Evolutionary conservation across 345 rosid genomes (phyloP), one percentile per base, ranked within the genome.

Genomic region (Populus pruinosa): DNA sequence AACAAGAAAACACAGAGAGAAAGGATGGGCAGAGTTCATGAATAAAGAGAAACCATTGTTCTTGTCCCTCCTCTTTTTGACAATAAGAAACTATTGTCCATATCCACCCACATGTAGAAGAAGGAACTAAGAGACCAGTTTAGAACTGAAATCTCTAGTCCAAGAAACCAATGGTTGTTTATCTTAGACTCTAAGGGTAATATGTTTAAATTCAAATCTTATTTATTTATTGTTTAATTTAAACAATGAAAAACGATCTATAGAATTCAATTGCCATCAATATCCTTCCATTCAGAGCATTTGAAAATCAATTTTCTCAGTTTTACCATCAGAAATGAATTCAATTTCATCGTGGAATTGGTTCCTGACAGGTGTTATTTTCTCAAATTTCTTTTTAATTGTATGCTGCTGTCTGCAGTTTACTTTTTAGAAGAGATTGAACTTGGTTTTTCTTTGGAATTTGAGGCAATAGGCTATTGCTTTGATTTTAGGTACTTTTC

Each of bases 401-500:
- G 62, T n/a, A 56, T 5, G 5, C 16, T 11, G 6, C 64, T 8
- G 64, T 59, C 29, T n/a, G 29, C 29, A 10, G 29, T 59, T 23
- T 23, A n/a, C 12, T 59, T 59, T 23, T 23, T 59, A 59, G 64
- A 59, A 59, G 64, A 59, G 64, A 10, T 59, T 59, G 10, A 63
- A 71, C 76, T 76, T 53, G 8, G 69, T 53, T 69, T 68, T 55
- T 43, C 67, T 12, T 17, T 53, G 43, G 64, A 29, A 27, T 59
- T 17, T 41, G 29, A 25, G 64, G 64, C 62, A 59, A 59, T 23
- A 59, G 13, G 64, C 29, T 27, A 59, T 10, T 59, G 29, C 64
- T 59, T 11, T 59, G 64, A 59, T 59, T 59, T 59, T 59, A 10
- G 64, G 64, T 23, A 25, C 11, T 59, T 59, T 5, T 56, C 11